Conservation (phyloP, 257 asterid genomes). For the Nicotiana knightiana region DNA sequence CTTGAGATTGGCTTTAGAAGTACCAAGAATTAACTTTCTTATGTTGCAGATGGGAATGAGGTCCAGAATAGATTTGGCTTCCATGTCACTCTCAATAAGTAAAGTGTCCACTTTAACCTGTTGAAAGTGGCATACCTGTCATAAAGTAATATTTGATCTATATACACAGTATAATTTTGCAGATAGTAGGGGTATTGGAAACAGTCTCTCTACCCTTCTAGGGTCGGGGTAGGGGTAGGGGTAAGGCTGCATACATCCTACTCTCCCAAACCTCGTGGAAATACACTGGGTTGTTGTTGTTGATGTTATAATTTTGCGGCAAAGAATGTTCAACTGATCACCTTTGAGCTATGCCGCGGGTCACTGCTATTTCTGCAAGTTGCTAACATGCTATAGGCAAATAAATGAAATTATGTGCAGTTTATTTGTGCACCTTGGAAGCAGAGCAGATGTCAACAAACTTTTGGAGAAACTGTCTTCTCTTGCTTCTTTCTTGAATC, state of each 20-base stretch:
- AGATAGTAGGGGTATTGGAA: no score
- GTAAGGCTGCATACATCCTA: no score
- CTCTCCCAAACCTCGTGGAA: no score
- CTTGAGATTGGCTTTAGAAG: constrained; percentile 50
- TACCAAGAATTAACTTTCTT: constrained; percentile 48
- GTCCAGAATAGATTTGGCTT: constrained; percentile 63
- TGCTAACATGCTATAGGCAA: no score
- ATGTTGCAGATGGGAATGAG: constrained; percentile 80
- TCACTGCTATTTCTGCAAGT: no score
- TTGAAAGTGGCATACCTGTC: background rate
- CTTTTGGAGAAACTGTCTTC: constrained; percentile 45
- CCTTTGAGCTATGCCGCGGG: no score
- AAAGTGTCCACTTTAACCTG: constrained; percentile 71
- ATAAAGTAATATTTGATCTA: background rate
- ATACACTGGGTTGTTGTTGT: no score
- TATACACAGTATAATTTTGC: background rate
- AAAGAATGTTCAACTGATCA: background rate
- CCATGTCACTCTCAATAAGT: constrained; percentile 63
- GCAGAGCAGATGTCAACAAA: constrained; percentile 42
- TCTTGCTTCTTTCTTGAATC: constrained; percentile 45
- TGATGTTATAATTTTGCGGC: background rate
- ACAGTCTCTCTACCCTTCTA: no score
- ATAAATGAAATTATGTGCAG: no score
- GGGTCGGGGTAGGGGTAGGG: no score
- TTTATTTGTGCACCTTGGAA: constrained; percentile 36